Evolutionary conservation across 2,329 filamentous ascomycete species (phyloP).

Genomic region (Aphanoascus verrucosus): DNA sequence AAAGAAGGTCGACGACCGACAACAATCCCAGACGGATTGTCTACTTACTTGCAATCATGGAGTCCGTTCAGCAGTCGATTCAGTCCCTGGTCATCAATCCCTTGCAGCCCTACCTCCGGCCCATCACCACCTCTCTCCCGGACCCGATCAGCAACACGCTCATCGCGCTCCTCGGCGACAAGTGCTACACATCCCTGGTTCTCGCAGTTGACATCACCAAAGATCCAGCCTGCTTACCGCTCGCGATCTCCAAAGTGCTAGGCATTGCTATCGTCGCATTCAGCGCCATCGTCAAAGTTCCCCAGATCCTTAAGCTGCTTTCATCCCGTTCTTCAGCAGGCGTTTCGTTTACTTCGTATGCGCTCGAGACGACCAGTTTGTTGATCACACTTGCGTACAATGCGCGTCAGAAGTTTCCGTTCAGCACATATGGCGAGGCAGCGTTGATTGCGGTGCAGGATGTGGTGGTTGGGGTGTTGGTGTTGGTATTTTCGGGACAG

Average conservation of each 20-base stretch:
- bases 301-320: conserved; percentile 88
- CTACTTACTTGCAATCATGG: conserved; percentile 25
- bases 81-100: conserved; percentile 34
- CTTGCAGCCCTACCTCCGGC: conserved; percentile 45
- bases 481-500: conserved; percentile 70
- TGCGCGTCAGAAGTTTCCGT: conserved; percentile 78
- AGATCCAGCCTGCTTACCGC: conserved; percentile 69
- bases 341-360: conserved; percentile 79
- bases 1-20: neutral
- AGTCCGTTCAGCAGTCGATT: conserved; percentile 34
- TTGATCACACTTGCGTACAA: conserved; percentile 90
- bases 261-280: conserved; percentile 89
- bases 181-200: conserved; percentile 77
- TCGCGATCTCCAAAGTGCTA: conserved; percentile 82
- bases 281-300: conserved; percentile 86
- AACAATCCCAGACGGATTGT: neutral
- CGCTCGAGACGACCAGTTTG: conserved; percentile 81
- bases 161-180: conserved; percentile 65
- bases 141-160: conserved; percentile 62
- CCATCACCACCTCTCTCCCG: conserved; percentile 64
- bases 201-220: conserved; percentile 68
- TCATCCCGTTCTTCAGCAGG: conserved; percentile 69
- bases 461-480: conserved; percentile 73
- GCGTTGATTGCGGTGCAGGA: conserved; percentile 88
- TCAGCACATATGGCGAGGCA: conserved; percentile 94